phyloP scores from a whole-genome alignment of 257 asterid genomes.

The Rauvolfia tetraphylla region DNA sequence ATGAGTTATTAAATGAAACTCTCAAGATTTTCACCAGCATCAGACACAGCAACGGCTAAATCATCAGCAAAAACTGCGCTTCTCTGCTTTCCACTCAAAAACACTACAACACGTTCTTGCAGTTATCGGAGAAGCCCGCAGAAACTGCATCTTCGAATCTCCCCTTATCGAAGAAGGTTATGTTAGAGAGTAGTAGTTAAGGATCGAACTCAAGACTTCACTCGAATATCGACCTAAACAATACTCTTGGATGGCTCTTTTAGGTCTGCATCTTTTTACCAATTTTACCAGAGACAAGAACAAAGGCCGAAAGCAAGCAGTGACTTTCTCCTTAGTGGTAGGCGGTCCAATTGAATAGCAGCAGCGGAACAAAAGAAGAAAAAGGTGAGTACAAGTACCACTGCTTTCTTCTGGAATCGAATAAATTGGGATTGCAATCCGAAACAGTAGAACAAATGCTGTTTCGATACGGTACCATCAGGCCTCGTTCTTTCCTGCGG shows the following conservation, averaged over 20 bases:
- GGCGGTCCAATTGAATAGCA: background rate
- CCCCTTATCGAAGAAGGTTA: no score
- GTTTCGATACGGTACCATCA: constrained; percentile 2
- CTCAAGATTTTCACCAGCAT: constrained; percentile 9
- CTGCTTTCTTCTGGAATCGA: constrained; percentile 7
- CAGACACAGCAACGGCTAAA: constrained; percentile 26
- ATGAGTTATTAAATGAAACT: background rate
- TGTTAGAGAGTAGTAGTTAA: no score
- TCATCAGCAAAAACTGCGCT: no score
- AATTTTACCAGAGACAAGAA: background rate
- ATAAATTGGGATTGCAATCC: background rate
- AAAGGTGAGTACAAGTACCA: background rate
- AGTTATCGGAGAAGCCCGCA: background rate
- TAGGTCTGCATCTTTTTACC: background rate
- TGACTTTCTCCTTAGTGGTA: background rate
- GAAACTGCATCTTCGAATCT: background rate
- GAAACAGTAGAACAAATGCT: constrained; percentile 19
- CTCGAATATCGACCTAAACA: no score
- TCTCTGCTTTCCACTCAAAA: no score
- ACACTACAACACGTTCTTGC: no score
- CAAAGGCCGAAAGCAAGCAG: background rate
- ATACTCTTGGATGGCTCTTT: background rate
- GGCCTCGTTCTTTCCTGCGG: background rate
- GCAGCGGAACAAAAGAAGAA: background rate
- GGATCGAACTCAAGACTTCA: no score